Conservation (phyloP, 805 yeast species). For the Saccharomycopsis capsularis region DNA sequence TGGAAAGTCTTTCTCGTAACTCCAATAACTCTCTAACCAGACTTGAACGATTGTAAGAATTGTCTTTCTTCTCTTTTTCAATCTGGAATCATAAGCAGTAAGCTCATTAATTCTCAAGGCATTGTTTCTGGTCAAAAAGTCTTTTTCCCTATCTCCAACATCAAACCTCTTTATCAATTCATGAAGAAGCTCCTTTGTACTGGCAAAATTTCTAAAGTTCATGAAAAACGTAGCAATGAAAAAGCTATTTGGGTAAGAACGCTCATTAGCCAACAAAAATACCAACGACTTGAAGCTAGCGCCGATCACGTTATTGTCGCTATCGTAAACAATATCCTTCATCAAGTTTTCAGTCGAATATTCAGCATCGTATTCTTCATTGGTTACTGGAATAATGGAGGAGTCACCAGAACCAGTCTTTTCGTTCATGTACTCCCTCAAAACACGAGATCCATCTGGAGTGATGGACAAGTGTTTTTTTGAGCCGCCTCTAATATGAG, state of each 20-base stretch:
- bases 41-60: conserved; percentile 63
- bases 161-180: conserved; percentile 63
- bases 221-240: conserved; percentile 69
- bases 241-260: conserved; percentile 55
- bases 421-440: conserved; percentile 12
- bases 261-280: conserved; percentile 59
- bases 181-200: conserved; percentile 59
- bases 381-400: conserved; percentile 13
- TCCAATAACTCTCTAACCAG: conserved; percentile 93
- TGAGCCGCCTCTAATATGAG: conserved; percentile 18
- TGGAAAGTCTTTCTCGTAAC: conserved; percentile 49
- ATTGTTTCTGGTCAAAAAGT: conserved; percentile 14
- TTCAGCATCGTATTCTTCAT: conserved; percentile 19
- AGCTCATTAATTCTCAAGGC: conserved; percentile 10
- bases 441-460: conserved; percentile 17
- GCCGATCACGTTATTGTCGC: conserved; percentile 48
- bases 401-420: conserved; percentile 7
- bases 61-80: conserved; percentile 57
- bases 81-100: conserved; percentile 31
- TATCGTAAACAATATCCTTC: conserved; percentile 28
- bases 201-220: conserved; percentile 66
- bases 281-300: conserved; percentile 67
- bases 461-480: conserved; percentile 28
- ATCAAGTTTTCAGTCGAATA: conserved; percentile 10
- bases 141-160: conserved; percentile 30